Base-by-base conservation (phyloP, 2,329 filamentous ascomycete genomes). In the Aspergillus puulaauensis region DNA sequence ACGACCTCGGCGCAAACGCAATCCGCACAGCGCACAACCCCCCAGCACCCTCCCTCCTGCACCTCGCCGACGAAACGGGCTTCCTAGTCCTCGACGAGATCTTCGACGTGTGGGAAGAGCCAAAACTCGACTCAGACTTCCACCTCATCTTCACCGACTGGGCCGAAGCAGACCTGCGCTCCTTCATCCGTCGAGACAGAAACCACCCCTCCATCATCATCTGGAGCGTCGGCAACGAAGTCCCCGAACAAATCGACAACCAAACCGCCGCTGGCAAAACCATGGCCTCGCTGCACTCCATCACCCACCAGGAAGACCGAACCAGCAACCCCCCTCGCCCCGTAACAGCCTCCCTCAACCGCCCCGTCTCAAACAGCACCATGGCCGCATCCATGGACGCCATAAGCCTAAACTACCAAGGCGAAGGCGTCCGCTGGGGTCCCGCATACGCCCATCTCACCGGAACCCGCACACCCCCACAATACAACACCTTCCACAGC, bases 341-440 rank as follows among this genome's bases (percentile, higher is more conserved):
- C 17, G 9, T 21, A 11, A 51, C 33, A 2, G 17, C 35, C 1
- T 51, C 33, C 14, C 23, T 51, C 35, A 47, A 47, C 37, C 9
- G 19, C 23, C 19, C 23, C 4, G 2, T 6, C 17, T 43, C 48
- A 6, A 52, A 19, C 23, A 23, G 11, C 4, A 31, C 27, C 21
- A 19, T 39, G 6, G n/a, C 48, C 2, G 14, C n/a, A 1, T 12
- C 11, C 2, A 14, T 31, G 2, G 55, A 53, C 21, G 17, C 48
- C 23, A 52, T 57, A 33, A 37, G n/a, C 37, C 55, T 57, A 7
- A 57, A 57, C 27, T 57, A 57, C 43, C 55, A 57, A 27, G 55
- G 55, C n/a, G 55, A 57, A 33, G 55, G 55, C 2, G 15, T 33
- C 3, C 43, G 48, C 6, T 52, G 47, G 19, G 52, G 52, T n/a